These are phyloP conservation scores for Fusarium oligoseptatum DNA, from an alignment of 2,329 filamentous ascomycete genomes.

Conservation along the genomic window DNA sequence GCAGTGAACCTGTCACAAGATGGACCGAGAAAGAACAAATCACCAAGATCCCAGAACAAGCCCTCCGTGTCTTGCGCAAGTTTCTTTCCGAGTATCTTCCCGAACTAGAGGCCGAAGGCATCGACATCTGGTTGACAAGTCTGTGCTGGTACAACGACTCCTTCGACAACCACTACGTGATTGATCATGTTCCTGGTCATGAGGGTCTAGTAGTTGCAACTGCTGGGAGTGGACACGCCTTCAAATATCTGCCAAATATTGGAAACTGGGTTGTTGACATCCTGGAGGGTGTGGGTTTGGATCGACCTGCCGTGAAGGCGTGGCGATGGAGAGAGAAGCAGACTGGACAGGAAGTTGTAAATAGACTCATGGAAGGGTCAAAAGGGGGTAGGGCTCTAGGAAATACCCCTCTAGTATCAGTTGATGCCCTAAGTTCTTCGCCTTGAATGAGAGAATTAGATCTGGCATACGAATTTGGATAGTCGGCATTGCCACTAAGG, in stretches of 20 bases:
- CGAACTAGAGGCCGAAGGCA: constrained; percentile 53
- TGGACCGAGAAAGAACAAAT: constrained; percentile 48
- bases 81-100: constrained; percentile 59
- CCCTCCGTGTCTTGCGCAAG: constrained; percentile 43
- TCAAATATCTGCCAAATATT: constrained; percentile 72
- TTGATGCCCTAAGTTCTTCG: not conserved
- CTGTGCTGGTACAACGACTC: constrained; percentile 53
- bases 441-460: too few species aligned
- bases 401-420: constrained; percentile 11
- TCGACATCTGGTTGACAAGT: constrained; percentile 53
- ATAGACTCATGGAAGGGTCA: constrained; percentile 22
- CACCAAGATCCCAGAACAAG: constrained; percentile 46
- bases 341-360: not conserved
- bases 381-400: not conserved
- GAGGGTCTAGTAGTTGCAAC: constrained; percentile 72
- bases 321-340: constrained; percentile 19
- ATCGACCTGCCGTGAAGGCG: constrained; percentile 16
- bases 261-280: constrained; percentile 66
- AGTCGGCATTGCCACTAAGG: too few species aligned
- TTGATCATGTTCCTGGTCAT: constrained; percentile 61
- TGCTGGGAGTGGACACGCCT: constrained; percentile 72
- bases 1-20: constrained; percentile 57
- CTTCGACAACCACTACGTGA: constrained; percentile 51
- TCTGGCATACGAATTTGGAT: too few species aligned
- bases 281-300: constrained; percentile 15